Conservation (phyloP, 176 grass and related monocot genomes). For the Chloris gayana region DNA sequence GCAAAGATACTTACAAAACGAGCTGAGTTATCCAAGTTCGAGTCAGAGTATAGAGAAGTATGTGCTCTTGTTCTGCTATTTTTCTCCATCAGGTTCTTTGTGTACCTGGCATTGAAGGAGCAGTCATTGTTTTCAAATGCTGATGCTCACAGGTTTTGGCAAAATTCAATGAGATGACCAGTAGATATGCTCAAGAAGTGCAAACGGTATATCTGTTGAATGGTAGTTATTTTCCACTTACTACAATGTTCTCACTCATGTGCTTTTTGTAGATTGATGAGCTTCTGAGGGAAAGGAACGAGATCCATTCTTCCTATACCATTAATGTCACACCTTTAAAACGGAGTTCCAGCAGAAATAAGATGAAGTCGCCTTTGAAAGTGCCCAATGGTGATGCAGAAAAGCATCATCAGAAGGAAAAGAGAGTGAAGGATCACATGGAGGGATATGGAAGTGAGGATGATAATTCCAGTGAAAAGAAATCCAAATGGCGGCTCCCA, state of each 20-base stretch:
- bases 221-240: slow-evolving; percentile 19
- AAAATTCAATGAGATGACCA: slow-evolving; percentile 97
- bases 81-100: neutral
- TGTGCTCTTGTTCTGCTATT: slow-evolving; percentile 13
- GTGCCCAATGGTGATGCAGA: slow-evolving; percentile 48
- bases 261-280: slow-evolving; percentile 62
- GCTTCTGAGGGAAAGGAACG: slow-evolving; percentile 85
- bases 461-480: slow-evolving; percentile 59
- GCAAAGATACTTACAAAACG: slow-evolving; percentile 88
- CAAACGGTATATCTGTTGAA: slow-evolving; percentile 57
- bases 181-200: slow-evolving; percentile 94
- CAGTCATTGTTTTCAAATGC: neutral
- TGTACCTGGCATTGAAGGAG: neutral
- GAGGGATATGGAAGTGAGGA: slow-evolving; percentile 41
- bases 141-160: slow-evolving; percentile 66
- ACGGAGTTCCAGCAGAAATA: slow-evolving; percentile 70
- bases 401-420: slow-evolving; percentile 50
- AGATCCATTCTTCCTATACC: slow-evolving; percentile 88
- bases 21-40: slow-evolving; percentile 94
- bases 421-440: slow-evolving; percentile 63
- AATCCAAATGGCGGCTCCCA: slow-evolving; percentile 50
- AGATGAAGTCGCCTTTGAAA: slow-evolving; percentile 59
- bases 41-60: slow-evolving; percentile 92
- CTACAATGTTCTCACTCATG: slow-evolving; percentile 1
- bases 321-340: slow-evolving; percentile 59